Evolutionary conservation across 2,329 filamentous ascomycete species (phyloP).

Genomic region (Alternaria longipes): DNA sequence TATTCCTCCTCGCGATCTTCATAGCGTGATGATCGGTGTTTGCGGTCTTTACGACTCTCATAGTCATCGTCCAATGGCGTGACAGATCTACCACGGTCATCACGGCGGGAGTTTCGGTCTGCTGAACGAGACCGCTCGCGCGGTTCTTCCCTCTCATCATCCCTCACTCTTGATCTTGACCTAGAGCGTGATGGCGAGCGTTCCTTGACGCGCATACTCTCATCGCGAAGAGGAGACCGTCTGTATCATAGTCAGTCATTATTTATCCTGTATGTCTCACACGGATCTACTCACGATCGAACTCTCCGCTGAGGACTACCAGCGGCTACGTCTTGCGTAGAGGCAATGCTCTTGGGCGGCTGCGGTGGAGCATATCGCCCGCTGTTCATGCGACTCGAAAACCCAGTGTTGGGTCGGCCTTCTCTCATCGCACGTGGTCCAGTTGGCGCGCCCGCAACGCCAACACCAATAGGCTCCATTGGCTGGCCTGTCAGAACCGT

Average conservation of each 20-base stretch:
- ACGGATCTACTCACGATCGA: conserved; percentile 40
- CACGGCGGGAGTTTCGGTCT: conserved; percentile 59
- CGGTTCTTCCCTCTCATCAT: conserved; percentile 25
- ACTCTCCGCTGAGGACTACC: conserved; percentile 39
- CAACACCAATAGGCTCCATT: conserved; percentile 61
- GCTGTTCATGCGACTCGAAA: conserved; percentile 66
- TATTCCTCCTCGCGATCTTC: conserved; percentile 53
- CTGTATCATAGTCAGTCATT: conserved; percentile 27
- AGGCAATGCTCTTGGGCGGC: conserved; percentile 29
- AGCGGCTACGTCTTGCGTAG: conserved; percentile 28
- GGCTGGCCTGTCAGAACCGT: conserved; percentile 48
- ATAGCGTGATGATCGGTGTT: conserved; percentile 58
- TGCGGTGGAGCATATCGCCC: conserved; percentile 36
- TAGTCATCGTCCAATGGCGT: conserved; percentile 50
- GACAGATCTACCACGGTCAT: conserved; percentile 62
- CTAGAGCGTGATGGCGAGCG: conserved; percentile 55
- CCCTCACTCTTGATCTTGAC: conserved; percentile 50
- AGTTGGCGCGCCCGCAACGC: conserved; percentile 77
- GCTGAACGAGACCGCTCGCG: conserved; percentile 37
- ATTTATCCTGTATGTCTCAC: not conserved
- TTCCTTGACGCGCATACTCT: conserved; percentile 45
- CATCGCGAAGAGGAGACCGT: conserved; percentile 47
- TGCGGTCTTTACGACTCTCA: conserved; percentile 52
- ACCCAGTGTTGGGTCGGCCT: conserved; percentile 82
- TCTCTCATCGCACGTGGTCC: conserved; percentile 95